Evolutionary conservation across 495 filamentous ascomycete species (phyloP).

Genomic region (Penicillium nucicola): DNA sequence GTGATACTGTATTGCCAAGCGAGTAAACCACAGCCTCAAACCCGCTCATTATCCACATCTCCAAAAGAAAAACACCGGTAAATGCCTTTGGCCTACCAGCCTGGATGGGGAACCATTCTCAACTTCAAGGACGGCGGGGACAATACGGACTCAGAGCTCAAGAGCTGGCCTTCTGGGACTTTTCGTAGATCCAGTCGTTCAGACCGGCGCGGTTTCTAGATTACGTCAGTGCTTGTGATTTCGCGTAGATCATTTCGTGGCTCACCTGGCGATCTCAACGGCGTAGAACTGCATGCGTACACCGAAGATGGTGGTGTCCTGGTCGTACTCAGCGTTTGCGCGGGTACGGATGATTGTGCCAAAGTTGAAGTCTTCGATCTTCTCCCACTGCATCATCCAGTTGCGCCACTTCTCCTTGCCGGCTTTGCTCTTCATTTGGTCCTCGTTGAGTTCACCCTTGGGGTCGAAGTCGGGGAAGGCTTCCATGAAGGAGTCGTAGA

Average conservation of each 20-base stretch:
- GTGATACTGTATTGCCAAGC: not conserved
- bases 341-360: constrained; percentile 84
- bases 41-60: not conserved
- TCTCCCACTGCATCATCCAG: constrained; percentile 92
- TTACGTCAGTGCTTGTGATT: constrained; percentile 3
- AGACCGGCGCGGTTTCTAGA: constrained; percentile 76
- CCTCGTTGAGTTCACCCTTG: constrained; percentile 74
- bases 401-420: constrained; percentile 96
- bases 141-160: constrained; percentile 12
- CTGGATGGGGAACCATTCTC: constrained; percentile 15
- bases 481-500: constrained; percentile 77
- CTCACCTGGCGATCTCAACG: constrained; percentile 84
- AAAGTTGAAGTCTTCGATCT: constrained; percentile 94
- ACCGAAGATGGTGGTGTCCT: constrained; percentile 86
- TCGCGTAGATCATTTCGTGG: constrained; percentile 2
- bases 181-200: constrained; percentile 96
- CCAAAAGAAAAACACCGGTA: constrained; percentile 5
- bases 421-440: constrained; percentile 94
- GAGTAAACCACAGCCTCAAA: not conserved
- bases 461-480: constrained; percentile 94
- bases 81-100: constrained; percentile 20
- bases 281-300: constrained; percentile 98
- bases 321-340: constrained; percentile 77
- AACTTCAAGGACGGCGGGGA: constrained; percentile 8
- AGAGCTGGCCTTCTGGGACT: constrained; percentile 49